Percentiles rank a stretch among this genome's conserved stretches.
Evolutionary conservation across 257 asterid species (phyloP).

Genomic region (Verbascum thapsus): DNA sequence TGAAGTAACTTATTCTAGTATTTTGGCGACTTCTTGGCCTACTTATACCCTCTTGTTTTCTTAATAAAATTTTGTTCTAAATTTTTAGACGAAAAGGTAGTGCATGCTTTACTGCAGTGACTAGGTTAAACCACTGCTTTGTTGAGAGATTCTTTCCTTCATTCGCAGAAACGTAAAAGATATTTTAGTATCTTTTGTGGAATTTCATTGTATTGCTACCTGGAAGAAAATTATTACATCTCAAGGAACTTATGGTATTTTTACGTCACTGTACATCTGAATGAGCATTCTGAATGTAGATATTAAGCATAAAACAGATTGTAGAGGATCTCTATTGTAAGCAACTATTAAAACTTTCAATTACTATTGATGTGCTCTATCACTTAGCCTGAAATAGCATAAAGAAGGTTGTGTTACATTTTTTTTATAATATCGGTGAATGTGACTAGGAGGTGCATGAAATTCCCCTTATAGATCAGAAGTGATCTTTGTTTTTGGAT

Average conservation of each 20-base stretch:
- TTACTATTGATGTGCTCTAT: background rate
- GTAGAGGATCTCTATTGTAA: background rate
- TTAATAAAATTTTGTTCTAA: no score
- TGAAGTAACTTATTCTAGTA: no score
- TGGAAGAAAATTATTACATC: background rate
- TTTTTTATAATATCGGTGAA: background rate
- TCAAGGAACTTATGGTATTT: background rate
- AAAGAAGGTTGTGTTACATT: background rate
- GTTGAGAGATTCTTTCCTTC: background rate
- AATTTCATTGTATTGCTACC: background rate
- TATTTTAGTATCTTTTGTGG: background rate
- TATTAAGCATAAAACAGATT: background rate
- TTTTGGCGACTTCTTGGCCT: no score
- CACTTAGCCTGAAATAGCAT: no score
- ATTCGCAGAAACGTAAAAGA: background rate
- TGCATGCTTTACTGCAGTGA: no score
- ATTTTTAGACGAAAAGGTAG: no score
- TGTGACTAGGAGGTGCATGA: background rate
- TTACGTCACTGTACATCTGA: background rate
- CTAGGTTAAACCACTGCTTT: background rate
- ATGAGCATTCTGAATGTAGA: slow-evolving; percentile 8
- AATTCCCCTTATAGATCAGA: background rate
- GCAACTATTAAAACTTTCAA: background rate
- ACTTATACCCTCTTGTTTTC: no score
- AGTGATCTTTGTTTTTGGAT: background rate